Percentiles rank a stretch among this genome's conserved stretches.
These are phyloP conservation scores for Akanthomyces lecanii DNA, from an alignment of 2,329 filamentous ascomycete genomes.

Conservation along the genomic window DNA sequence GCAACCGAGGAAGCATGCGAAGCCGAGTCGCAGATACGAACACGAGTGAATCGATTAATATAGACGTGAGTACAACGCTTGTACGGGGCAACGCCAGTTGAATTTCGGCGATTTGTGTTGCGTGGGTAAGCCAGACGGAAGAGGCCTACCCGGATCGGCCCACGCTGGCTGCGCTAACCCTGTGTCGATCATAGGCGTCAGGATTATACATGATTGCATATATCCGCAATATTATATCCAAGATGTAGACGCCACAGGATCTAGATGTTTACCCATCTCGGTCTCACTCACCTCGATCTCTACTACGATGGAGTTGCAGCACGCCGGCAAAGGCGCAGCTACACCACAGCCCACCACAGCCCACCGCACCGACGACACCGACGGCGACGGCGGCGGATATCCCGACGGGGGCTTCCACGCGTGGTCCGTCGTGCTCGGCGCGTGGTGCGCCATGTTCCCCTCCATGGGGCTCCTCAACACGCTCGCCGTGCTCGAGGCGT, in stretches of 20 bases:
- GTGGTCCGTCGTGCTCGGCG: too few relatives aligned
- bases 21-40: background rate
- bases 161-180: background rate
- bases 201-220: background rate
- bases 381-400: too few relatives aligned
- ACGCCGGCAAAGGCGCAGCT: too few relatives aligned
- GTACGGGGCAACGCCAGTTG: background rate
- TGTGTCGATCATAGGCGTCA: background rate
- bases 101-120: background rate
- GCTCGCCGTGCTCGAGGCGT: too few relatives aligned
- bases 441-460: too few relatives aligned
- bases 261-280: slow-evolving; percentile 35
- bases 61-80: background rate
- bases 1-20: too few relatives aligned
- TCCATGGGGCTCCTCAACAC: too few relatives aligned
- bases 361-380: too few relatives aligned
- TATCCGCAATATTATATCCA: background rate
- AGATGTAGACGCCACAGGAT: background rate
- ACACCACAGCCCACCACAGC: too few relatives aligned
- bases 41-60: background rate
- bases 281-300: too few relatives aligned
- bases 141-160: background rate
- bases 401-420: too few relatives aligned
- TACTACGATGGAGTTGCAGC: too few relatives aligned
- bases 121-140: background rate